Base-by-base conservation (phyloP, 2,329 filamentous ascomycete species). In the Penicillium hesseltinei region DNA sequence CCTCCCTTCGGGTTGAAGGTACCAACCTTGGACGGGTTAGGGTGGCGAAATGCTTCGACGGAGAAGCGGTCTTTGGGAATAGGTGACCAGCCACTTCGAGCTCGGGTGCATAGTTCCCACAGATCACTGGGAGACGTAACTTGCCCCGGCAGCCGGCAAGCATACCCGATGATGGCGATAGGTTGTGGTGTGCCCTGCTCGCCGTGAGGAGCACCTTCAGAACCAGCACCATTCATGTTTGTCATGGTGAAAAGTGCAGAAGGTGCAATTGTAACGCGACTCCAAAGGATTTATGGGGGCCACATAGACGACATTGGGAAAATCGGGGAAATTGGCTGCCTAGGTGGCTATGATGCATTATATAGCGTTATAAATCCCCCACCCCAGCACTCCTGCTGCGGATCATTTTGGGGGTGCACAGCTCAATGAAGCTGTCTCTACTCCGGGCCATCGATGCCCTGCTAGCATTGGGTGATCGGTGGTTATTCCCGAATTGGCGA, bases 161-260 rank as follows among this genome's bases (percentile, higher is more conserved):
- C 59, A 58, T 66, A 63, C 9, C 66, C 66, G 40, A 69, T 63
- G 9, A 69, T 64, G 29, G 66, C 66, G 46, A 68, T 68, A 35
- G 64, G 63, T 19, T 59, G 56, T 4, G 47, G 58, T 4, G 36
- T 23, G 13, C 31, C 55, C 29, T 52, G 5, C 7, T 61, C 56
- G 29, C 47, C 52, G 27, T 46, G n/a, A 19, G 38, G 13, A 21
- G 56, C 27, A 43, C 51, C 61, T 19, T 54, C 60, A 10, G 36
- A 43, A 25, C 53, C 47, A 48, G 51, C 47, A 43, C 56, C 56
- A 35, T 56, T 57, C 55, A 58, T 64, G 10, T 51, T 57, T 51
- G 44, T 31, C 39, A 40, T 52, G 15, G 51, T 31, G 27, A 31
- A 45, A 49, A 53, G 39, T 39, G 38, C 44, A 15, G 27, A 38